A percentile compares a stretch with the other conserved stretches of the same genome.
Conservation (phyloP, 306 rosid species). For the Fragaria ananassa region DNA sequence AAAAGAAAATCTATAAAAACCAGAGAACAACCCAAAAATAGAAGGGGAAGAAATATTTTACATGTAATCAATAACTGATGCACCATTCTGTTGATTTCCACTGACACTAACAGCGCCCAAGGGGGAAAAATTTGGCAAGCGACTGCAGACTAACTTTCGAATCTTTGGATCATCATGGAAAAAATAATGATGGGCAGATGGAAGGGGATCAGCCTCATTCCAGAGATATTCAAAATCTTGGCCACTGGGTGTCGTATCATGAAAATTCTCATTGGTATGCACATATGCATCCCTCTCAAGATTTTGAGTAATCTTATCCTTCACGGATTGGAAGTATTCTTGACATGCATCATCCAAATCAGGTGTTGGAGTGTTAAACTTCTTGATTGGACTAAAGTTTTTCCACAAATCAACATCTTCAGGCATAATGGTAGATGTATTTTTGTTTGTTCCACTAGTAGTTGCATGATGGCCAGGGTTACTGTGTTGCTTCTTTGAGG, state of each 20-base stretch:
- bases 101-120: conserved; percentile 41
- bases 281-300: conserved; percentile 16
- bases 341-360: conserved; percentile 67
- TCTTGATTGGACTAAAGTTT: conserved; percentile 50
- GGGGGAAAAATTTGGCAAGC: conserved; percentile 60
- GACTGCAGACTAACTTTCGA: conserved; percentile 50
- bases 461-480: conserved; percentile 16
- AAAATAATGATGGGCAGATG: conserved; percentile 73
- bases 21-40: not conserved
- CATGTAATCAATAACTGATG: conserved; percentile 80
- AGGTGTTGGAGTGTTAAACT: conserved; percentile 63
- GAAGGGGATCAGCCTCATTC: conserved; percentile 41
- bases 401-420: conserved; percentile 58
- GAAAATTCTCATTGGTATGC: conserved; percentile 15
- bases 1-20: conserved; percentile 1
- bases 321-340: conserved; percentile 52
- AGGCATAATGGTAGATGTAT: conserved; percentile 14
- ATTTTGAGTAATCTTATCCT: conserved; percentile 30
- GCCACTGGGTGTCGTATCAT: conserved; percentile 24
- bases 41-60: conserved; percentile 12
- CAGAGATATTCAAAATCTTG: conserved; percentile 38
- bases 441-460: conserved; percentile 29
- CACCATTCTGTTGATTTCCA: conserved; percentile 44
- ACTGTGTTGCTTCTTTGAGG: conserved; percentile 21
- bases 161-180: conserved; percentile 67